A percentile compares a stretch with the other conserved stretches of the same genome.
phyloP scores from a whole-genome alignment of 495 filamentous ascomycete species.

The Daldinia loculata region DNA sequence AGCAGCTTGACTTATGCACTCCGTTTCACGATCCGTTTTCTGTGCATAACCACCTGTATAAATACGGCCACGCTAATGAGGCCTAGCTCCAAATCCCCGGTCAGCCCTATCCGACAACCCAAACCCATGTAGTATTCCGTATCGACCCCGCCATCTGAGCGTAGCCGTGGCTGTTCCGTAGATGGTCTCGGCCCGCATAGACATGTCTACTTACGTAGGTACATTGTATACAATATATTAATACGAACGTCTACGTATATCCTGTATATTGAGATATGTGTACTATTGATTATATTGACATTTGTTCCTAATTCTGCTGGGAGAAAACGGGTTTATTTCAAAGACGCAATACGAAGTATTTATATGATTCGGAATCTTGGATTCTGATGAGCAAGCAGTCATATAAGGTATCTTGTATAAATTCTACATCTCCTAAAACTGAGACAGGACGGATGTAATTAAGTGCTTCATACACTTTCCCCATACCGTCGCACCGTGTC shows the following conservation, averaged over 20 bases:
- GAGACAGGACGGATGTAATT: neutral
- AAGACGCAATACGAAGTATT: neutral
- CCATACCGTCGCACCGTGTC: neutral
- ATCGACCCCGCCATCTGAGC: conserved; percentile 6
- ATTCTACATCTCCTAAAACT: neutral
- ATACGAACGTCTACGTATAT: neutral
- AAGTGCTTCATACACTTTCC: neutral
- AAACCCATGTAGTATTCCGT: conserved; percentile 5
- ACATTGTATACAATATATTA: too few relatives aligned
- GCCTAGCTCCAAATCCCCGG: neutral
- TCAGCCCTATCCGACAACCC: conserved; percentile 21
- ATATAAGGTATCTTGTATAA: neutral
- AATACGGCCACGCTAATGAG: neutral
- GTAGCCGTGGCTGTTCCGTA: neutral
- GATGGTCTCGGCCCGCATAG: neutral
- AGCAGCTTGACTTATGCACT: neutral
- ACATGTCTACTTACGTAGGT: neutral
- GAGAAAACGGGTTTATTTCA: neutral
- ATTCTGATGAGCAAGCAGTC: neutral
- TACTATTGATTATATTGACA: neutral
- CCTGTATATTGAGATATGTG: neutral
- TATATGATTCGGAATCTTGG: neutral
- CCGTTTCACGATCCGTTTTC: neutral
- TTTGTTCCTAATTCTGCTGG: too few relatives aligned
- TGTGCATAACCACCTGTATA: neutral